These are phyloP conservation scores for Aquilaria malaccensis DNA, from an alignment of 345 rosid species.

Conservation along the genomic window DNA sequence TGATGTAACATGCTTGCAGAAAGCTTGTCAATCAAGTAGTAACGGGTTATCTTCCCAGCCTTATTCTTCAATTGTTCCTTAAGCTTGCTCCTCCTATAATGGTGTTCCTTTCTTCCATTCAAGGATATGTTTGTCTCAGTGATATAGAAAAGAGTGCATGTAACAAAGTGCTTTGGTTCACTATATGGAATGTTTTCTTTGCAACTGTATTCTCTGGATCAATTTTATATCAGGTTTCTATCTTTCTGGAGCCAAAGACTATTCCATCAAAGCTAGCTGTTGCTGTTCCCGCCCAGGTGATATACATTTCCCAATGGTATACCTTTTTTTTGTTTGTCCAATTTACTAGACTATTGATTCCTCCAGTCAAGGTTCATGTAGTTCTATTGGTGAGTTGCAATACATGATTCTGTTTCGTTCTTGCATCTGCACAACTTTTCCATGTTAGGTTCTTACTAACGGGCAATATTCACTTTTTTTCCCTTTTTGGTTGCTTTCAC, in stretches of 20 bases:
- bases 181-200: slow-evolving; percentile 87
- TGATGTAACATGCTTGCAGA: slow-evolving; percentile 44
- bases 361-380: too few species aligned
- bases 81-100: slow-evolving; percentile 81
- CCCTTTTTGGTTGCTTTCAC: too few species aligned
- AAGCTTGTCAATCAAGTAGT: slow-evolving; percentile 60
- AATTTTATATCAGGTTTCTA: slow-evolving; percentile 45
- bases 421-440: too few species aligned
- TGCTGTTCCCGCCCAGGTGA: slow-evolving; percentile 93
- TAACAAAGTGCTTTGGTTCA: slow-evolving; percentile 92
- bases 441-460: too few species aligned
- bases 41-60: slow-evolving; percentile 94
- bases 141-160: slow-evolving; percentile 88
- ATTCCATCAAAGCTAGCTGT: slow-evolving; percentile 74
- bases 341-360: too few species aligned
- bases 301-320: not conserved
- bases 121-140: slow-evolving; percentile 83
- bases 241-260: slow-evolving; percentile 64
- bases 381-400: too few species aligned
- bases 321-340: too few species aligned
- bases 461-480: too few species aligned
- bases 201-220: slow-evolving; percentile 95
- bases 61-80: slow-evolving; percentile 75
- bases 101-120: slow-evolving; percentile 89
- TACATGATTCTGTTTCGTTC: too few species aligned